Evolutionary conservation across 1,139 yeast genomes (phyloP), one percentile per base, ranked within the genome.

Genomic region (Dujonia santamariae): DNA sequence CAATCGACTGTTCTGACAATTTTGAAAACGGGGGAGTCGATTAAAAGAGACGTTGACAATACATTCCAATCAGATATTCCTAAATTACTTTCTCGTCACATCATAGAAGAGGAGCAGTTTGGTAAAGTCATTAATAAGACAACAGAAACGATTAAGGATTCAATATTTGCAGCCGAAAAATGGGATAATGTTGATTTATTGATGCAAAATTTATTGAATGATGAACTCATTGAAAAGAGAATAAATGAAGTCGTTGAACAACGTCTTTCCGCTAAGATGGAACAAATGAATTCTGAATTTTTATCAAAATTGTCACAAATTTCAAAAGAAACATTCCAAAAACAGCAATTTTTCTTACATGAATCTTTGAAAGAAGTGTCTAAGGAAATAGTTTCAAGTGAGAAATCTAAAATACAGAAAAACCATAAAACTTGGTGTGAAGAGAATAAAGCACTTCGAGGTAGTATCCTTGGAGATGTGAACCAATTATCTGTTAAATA

Each of bases 41-140:
- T n/a, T 21, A 27, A 12, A 4, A 16, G 17, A 11, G 15, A 7
- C n/a, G 30, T 19, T 9, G 30, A 27, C 9, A 4, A 8, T 6
- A 21, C 16, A 5, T 15, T 28, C 25, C 12, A 20, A 9, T 19
- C 25, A 16, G 30, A 27, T 6, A 20, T 28, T 4, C 18, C 31
- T n/a, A 28, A 28, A 11, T 17, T 28, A n/a, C n/a, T n/a, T n/a
- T n/a, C n/a, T n/a, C n/a, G n/a, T 20, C 7, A 20, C 7, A 20
- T 11, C 28, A 34, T 50, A 19, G 34, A 32, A 14, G 41, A 36
- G 9, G 44, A 43, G 18, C 47, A 47, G 32, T 43, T 47, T n/a
- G n/a, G n/a, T n/a, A n/a, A n/a, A n/a, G n/a, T n/a, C n/a, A n/a
- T n/a, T n/a, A n/a, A n/a, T n/a, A n/a, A n/a, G n/a, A n/a, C n/a